Evolutionary conservation across 495 filamentous ascomycete genomes (phyloP), one percentile per base, ranked within the genome.

Genomic region (Annulohypoxylon bovei): DNA sequence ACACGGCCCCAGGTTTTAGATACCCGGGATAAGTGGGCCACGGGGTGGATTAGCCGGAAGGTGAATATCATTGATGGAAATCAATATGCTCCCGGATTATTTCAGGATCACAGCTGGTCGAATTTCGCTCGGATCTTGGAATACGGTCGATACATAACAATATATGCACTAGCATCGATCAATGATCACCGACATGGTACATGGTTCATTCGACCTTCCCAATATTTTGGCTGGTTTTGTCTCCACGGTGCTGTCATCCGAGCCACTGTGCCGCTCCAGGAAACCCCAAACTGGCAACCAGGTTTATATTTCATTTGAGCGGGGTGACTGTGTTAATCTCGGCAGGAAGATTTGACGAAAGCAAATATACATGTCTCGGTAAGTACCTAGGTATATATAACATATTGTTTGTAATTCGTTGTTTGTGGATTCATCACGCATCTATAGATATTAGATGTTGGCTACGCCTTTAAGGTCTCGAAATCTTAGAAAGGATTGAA

Each of bases 311-410:
- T 61, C 9, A 58, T 28, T 49, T 44, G 46, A 28, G 69, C 60
- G 69, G 64, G 69, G 64, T 63, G 58, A 37, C 39, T 47, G 22
- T 58, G 64, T 53, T 56, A 54, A 25, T 56, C 54, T 72, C 69
- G 64, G 69, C 6, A 56, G 47, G 69, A 67, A 64, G 69, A 67
- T 72, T 64, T 27, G 69, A 60, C 62, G 62, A 67, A 50, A n/a
- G n/a, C n/a, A n/a, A 25, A 42, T 14, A 35, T 20, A 37, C 33
- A 9, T 37, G 11, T n/a, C n/a, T n/a, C n/a, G 33, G 14, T n/a
- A 40, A 4, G 37, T 16, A 40, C 37, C 37, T 16, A 40, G 37
- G 37, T 14, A 40, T 27, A 18, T 20, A 7, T 37, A 23, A 25
- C 23, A 16, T 56, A 16, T 20, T 25, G 30, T 44, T 33, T 32